Evolutionary conservation across 257 asterid species (phyloP).

Genomic region (Scutellaria galericulata): DNA sequence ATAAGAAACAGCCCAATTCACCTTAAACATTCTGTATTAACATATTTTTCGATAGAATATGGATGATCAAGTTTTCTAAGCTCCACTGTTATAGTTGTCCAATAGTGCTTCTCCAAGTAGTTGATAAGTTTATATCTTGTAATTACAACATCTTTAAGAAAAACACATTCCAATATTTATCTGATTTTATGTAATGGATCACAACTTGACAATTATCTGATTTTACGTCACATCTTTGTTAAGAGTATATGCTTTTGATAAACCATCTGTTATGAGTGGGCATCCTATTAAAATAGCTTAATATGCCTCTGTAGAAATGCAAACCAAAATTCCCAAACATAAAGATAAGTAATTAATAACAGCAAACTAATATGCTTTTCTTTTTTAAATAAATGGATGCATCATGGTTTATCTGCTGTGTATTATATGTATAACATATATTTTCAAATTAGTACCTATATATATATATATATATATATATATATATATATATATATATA

Average conservation of each 20-base stretch:
- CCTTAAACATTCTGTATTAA: neutral
- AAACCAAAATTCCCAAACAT: neutral
- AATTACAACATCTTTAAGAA: neutral
- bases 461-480: neutral
- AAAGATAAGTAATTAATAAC: constrained; percentile 10
- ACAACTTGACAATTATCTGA: neutral
- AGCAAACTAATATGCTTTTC: neutral
- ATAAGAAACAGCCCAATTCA: neutral
- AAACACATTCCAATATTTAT: neutral
- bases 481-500: neutral
- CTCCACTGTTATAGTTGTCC: neutral
- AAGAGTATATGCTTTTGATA: neutral
- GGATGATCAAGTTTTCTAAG: neutral
- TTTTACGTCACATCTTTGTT: neutral
- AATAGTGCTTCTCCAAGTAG: neutral
- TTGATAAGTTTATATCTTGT: neutral
- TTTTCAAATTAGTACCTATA: neutral
- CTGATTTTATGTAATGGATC: neutral
- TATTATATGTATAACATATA: neutral
- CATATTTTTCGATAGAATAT: neutral
- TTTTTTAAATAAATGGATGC: neutral
- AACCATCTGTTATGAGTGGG: neutral
- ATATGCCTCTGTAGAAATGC: neutral
- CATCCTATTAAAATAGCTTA: neutral
- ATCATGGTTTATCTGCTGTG: neutral